Base-by-base conservation (phyloP, 108 stramenopile species). In the Pinguiococcus pyrenoidosus region DNA sequence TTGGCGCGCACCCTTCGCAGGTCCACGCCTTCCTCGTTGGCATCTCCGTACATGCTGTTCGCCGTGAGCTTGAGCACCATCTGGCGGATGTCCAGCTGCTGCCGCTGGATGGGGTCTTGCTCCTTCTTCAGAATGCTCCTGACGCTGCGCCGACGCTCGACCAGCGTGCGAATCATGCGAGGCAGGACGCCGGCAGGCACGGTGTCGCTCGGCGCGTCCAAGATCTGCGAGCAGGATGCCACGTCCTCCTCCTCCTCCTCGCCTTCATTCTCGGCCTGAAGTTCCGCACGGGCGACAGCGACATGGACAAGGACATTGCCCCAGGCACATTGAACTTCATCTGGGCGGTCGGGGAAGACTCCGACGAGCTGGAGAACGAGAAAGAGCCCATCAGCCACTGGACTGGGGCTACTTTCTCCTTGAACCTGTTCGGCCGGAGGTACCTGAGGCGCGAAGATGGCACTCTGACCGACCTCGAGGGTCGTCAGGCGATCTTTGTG, bases 1-100 rank as follows among this genome's bases (percentile, higher is more conserved):
- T n/a, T n/a, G n/a, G n/a, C n/a, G n/a, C n/a, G n/a, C n/a, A n/a
- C n/a, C n/a, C n/a, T n/a, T n/a, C n/a, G n/a, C n/a, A n/a, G n/a
- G n/a, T n/a, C 37, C 14, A 82, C 43, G 12, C 21, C 42, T 3
- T 10, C 18, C 36, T 69, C 88, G 29, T 83, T 75, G 4, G 78
- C 59, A 14, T 68, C 62, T 35, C 80, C 96, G 59, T 99, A 99
- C 96, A 99, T 99, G 10, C 89, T 91, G 83, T 99, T 99, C 54
- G 96, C 96, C 16, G 91, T 94, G 37, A 99, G 71, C 57, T 99
- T 99, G 36, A 99, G 69, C 2, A 93, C 96, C 71, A 81, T 81
- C 56, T 99, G 96, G 20, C 90, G 85, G 69, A 99, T 93, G 59
- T 99, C 88, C 35, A 95, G 75, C 90, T 59, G 73, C 61, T 69